Evolutionary conservation across 331 rosid genomes (phyloP).

Genomic region (Rosa hybrid): DNA sequence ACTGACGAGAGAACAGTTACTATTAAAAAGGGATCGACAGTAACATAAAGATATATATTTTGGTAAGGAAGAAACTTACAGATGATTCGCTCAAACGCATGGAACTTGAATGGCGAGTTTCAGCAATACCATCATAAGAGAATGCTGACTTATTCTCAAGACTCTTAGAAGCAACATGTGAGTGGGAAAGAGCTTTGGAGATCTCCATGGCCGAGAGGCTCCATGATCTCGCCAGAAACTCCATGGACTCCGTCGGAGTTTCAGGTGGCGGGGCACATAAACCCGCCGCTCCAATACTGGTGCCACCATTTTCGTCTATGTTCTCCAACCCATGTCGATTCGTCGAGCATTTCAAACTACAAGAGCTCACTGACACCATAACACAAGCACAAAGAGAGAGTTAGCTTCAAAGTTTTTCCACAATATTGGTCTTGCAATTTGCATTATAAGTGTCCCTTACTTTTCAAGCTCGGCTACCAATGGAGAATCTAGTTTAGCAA

Average conservation of each 20-base stretch:
- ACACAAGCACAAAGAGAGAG: slow-evolving; percentile 22
- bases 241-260: slow-evolving; percentile 94
- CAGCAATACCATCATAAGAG: slow-evolving; percentile 35
- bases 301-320: slow-evolving; percentile 71
- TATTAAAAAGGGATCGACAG: not conserved
- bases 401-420: not conserved
- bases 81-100: slow-evolving; percentile 50
- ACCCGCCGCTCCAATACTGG: slow-evolving; percentile 38
- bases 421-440: not conserved
- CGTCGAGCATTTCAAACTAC: slow-evolving; percentile 46
- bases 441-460: slow-evolving; percentile 30
- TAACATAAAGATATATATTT: not conserved
- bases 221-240: slow-evolving; percentile 97
- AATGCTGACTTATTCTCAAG: slow-evolving; percentile 44
- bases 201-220: slow-evolving; percentile 88
- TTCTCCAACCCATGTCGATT: slow-evolving; percentile 51
- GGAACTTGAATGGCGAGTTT: slow-evolving; percentile 25
- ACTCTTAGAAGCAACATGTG: slow-evolving; percentile 41
- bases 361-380: slow-evolving; percentile 57
- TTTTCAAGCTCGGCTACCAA: slow-evolving; percentile 30
- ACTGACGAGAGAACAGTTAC: not conserved
- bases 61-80: slow-evolving; percentile 45
- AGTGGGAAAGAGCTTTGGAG: slow-evolving; percentile 71
- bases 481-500: slow-evolving; percentile 9
- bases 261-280: slow-evolving; percentile 58